Base-by-base conservation (phyloP, 371 early-diverging fungal species). In the Syncephalastrum racemosum region DNA sequence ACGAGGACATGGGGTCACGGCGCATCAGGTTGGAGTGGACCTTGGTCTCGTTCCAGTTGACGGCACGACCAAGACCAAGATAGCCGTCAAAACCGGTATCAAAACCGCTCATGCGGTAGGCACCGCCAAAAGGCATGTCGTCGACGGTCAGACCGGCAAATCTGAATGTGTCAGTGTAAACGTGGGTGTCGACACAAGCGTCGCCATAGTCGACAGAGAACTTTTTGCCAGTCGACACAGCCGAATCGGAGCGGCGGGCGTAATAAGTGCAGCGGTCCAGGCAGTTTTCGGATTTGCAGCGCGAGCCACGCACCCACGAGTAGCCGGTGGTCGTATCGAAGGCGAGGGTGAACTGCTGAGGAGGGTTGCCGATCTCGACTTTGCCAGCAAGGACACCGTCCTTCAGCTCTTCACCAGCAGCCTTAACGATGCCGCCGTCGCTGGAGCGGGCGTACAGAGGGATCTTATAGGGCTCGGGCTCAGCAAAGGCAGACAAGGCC, bases 231-330 rank as follows among this genome's bases (percentile, higher is more conserved):
- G 70, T 69, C 18, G 69, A 60, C 1, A 59, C 53, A 19, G 51
- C 56, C 1, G 67, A 63, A 4, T 63, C 64, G 15, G 79, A 78
- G 14, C 66, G 62, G 47, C 62, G 58, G 13, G 73, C 55, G 44
- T 78, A 64, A 50, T 68, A 75, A 13, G 68, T 62, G 49, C 60
- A 55, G 50, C 79, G 73, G 27, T 62, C 68, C 36, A 71, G 73
- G 46, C 79, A 78, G 61, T 78, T 78, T 20, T 66, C 64, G 25
- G 70, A 60, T 58, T 73, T 72, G 63, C 79, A 78, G 67, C 64
- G 68, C 44, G 70, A 70, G 43, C 79, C 79, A 56, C 79, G 79
- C 51, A 78, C 69, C 79, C 79, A 78, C 48, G 75, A 73, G 65
- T 65, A 78, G 43, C 79, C 79, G 25, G 66, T 69, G 46, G 73